These are phyloP conservation scores for Candida pini DNA, from an alignment of 805 yeast genomes.

Conservation along the genomic window DNA sequence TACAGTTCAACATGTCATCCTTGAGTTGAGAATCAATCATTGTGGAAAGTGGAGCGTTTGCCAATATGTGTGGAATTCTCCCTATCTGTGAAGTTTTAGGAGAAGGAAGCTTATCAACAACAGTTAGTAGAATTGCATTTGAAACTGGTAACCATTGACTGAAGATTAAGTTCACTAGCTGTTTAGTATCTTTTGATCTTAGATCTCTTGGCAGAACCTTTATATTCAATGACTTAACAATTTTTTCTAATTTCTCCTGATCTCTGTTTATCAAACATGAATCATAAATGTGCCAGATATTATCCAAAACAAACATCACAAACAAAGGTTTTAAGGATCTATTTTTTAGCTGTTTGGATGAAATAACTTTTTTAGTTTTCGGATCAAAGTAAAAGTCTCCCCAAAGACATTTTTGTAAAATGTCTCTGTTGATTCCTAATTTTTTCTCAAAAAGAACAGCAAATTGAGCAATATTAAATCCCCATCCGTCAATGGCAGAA, in stretches of 20 bases:
- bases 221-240: constrained; percentile 63
- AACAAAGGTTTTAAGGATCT: constrained; percentile 69
- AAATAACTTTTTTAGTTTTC: constrained; percentile 77
- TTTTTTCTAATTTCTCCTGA: constrained; percentile 66
- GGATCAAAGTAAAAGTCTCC: constrained; percentile 90
- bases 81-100: constrained; percentile 71
- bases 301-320: constrained; percentile 81
- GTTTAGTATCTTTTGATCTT: constrained; percentile 69
- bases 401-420: constrained; percentile 85
- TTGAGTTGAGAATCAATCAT: constrained; percentile 44
- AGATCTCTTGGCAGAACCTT: constrained; percentile 71
- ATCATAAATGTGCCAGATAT: constrained; percentile 87
- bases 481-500: constrained; percentile 96
- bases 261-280: constrained; percentile 60
- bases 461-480: constrained; percentile 84
- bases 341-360: constrained; percentile 58
- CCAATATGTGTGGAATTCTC: constrained; percentile 64
- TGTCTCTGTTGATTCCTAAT: constrained; percentile 76
- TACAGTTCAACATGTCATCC: constrained; percentile 61
- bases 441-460: constrained; percentile 81
- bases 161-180: constrained; percentile 59
- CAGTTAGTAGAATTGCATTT: constrained; percentile 75
- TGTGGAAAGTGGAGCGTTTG: constrained; percentile 46
- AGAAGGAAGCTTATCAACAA: constrained; percentile 79
- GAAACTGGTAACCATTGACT: constrained; percentile 95